Percentiles rank a stretch among this genome's conserved stretches.
Conservation (phyloP, 2,329 filamentous ascomycete species). For the Raffaelea deltoideospora region DNA sequence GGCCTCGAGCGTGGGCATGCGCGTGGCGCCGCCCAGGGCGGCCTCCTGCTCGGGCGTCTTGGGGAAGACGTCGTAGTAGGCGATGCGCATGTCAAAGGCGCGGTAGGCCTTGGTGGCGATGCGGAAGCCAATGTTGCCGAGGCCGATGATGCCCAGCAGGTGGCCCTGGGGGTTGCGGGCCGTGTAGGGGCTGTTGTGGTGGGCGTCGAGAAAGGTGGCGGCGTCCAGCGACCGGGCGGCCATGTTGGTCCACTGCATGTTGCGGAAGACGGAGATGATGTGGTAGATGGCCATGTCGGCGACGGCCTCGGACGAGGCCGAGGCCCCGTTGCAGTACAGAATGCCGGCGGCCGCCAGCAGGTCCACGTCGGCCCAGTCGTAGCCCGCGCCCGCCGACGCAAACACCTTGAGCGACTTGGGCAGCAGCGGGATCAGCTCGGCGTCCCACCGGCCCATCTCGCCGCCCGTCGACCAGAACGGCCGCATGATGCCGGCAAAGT, state of each 20-base stretch:
- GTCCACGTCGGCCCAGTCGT: constrained; percentile 51
- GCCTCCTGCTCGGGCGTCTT: constrained; percentile 25
- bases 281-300: constrained; percentile 57
- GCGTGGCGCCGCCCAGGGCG: constrained; percentile 22
- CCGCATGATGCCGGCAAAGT: constrained; percentile 28
- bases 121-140: constrained; percentile 37
- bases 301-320: constrained; percentile 55
- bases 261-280: constrained; percentile 54
- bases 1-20: constrained; percentile 25
- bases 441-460: constrained; percentile 13
- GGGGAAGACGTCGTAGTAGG: constrained; percentile 33
- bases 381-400: constrained; percentile 49
- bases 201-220: constrained; percentile 16
- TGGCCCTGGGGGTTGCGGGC: constrained; percentile 40
- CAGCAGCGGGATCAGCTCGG: constrained; percentile 23
- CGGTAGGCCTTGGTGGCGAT: constrained; percentile 39
- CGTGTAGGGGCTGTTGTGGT: constrained; percentile 17
- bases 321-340: constrained; percentile 58
- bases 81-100: constrained; percentile 41
- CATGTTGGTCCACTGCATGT: constrained; percentile 47
- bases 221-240: constrained; percentile 27
- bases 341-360: constrained; percentile 44
- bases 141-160: constrained; percentile 40
- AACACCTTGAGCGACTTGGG: constrained; percentile 44
- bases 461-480: constrained; percentile 11